Evolutionary conservation across 495 filamentous ascomycete species (phyloP), one percentile per base, ranked within the genome.

Genomic region (Durotheca rogersii): DNA sequence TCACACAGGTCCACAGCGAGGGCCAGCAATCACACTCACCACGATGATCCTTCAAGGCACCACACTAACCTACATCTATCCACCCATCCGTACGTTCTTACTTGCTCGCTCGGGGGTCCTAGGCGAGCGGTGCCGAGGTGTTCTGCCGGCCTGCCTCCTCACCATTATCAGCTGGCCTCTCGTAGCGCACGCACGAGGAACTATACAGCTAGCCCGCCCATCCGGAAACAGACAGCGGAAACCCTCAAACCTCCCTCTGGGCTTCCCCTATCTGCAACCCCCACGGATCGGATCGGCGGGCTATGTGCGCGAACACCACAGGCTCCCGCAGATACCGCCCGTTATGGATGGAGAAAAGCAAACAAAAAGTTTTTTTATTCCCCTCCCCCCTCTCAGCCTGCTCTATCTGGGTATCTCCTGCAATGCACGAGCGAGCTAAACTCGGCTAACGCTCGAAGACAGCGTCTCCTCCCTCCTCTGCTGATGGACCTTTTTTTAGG

Each of bases 401-500:
- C 23, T 27, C 23, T 27, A 27, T 27, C 23, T 27, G 9, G n/a
- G n/a, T 15, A 10, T 18, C 17, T 17, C 35, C 36, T 14, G 17
- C 30, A 41, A 52, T 32, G 39, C 23, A 44, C 23, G 35, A 36
- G 30, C 36, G 9, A 27, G 23, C 23, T 27, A 9, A 27, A 27
- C 49, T 33, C 15, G 39, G 27, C 27, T 33, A 58, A 58, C 55
- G 29, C 34, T 15, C 36, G 33, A 47, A 32, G 39, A 18, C 19
- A 19, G 38, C 48, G 55, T 49, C 55, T 58, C 55, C 44, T 44
- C n/a, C 38, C 34, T 41, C 38, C 38, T 40, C 49, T 18, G 6
- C 34, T 11, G 37, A 44, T 15, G 27, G 11, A 32, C 7, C 9
- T 10, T 17, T 30, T 33, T 47, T 41, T 43, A 23, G 34, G 49